Evolutionary conservation across 441 rosid genomes (phyloP).

Genomic region (Adansonia grandidieri): DNA sequence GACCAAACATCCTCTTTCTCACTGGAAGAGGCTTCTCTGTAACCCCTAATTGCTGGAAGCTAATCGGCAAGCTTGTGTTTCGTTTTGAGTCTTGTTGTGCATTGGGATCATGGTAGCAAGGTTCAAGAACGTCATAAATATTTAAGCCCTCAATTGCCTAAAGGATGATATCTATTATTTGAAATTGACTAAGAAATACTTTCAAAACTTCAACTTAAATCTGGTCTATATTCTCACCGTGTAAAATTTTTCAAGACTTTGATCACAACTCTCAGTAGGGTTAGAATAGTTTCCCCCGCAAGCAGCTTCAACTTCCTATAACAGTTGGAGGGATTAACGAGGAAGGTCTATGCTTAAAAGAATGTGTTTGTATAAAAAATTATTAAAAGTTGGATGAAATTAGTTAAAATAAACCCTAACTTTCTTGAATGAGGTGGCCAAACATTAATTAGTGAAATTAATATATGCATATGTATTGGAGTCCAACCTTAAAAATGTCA

Average conservation of each 20-base stretch:
- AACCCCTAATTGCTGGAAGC: constrained; percentile 53
- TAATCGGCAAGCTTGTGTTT: constrained; percentile 42
- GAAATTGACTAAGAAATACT: background rate
- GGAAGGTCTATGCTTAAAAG: background rate
- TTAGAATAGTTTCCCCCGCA: constrained; percentile 42
- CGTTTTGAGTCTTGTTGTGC: background rate
- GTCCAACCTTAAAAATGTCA: constrained; percentile 43
- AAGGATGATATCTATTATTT: background rate
- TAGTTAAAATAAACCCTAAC: background rate
- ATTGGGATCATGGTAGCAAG: constrained; percentile 51
- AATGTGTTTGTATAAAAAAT: background rate
- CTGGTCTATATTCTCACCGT: constrained; percentile 28
- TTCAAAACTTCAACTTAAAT: background rate
- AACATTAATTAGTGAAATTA: background rate
- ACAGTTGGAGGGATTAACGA: background rate
- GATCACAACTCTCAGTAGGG: constrained; percentile 20
- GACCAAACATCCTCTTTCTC: constrained; percentile 64
- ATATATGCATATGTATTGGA: too few relatives aligned
- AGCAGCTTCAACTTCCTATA: constrained; percentile 44
- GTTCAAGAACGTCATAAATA: constrained; percentile 52
- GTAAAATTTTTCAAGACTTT: constrained; percentile 32
- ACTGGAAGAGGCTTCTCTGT: constrained; percentile 51
- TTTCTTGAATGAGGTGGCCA: background rate
- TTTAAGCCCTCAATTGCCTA: constrained; percentile 44
- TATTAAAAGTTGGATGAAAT: background rate